Base-by-base conservation (phyloP, 768 basidiomycete species). In the Cyclocybe aegerita region DNA sequence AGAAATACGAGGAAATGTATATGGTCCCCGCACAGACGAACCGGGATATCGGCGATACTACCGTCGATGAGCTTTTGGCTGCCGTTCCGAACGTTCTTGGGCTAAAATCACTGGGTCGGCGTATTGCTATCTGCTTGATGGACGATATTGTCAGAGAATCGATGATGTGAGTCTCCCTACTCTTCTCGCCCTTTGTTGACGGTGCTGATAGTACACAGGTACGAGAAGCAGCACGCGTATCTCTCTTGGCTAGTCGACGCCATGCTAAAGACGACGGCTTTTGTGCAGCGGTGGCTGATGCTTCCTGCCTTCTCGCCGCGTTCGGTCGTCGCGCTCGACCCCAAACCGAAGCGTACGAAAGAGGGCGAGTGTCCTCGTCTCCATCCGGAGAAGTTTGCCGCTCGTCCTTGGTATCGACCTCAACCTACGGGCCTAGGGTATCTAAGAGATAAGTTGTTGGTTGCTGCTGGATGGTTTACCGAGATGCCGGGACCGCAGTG, bases 371-470 rank as follows among this genome's bases (percentile, higher is more conserved):
- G 63, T 43, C 65, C 69, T 23, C 57, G 70, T n/a, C 56, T 75
- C 45, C 51, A 69, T 52, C 73, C 75, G 4, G 67, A 49, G 0
- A 69, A 61, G 72, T 75, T 31, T 46, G 56, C 66, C 17, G 60
- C 68, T 4, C 62, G 61, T 44, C 78, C 78, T 15, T 79, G 78
- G 77, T 81, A 81, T 54, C 75, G 70, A 54, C 71, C 75, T 0
- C 60, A 69, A 49, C 58, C 68, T 0, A 66, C 54, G 1, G 63
- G 61, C 6, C 31, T 72, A 0, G 65, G 61, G 1, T 61, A 59
- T 17, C 42, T 66, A 10, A 35, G 53, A 14, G 72, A 74, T 41
- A 60, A 58, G 32, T 39, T 75, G 0, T 47, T 63, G 7, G 71
- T 78, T 7, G 40, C 54, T 29, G 37, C 73, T 15, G 70, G 71